Base-by-base conservation (phyloP, 768 basidiomycete genomes). In the Lyophyllum shimeji region DNA sequence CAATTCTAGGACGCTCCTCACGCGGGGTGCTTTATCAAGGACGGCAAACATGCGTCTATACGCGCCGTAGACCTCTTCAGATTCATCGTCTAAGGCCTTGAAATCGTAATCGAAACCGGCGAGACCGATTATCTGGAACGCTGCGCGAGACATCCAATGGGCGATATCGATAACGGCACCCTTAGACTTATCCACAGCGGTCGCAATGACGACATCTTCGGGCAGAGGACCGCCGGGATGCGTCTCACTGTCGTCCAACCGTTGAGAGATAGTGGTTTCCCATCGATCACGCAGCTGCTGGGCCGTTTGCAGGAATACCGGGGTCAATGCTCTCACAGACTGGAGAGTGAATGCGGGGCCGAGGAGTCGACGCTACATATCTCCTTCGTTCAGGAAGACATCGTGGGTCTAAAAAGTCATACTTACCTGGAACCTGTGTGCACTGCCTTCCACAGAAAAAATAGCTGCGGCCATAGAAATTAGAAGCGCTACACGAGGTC, bases 61-160 rank as follows among this genome's bases (percentile, higher is more conserved):
- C 13, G 82, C 80, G 20, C 67, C 50, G 56, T 82, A 82, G 17
- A 81, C 71, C 52, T 72, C 69, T 55, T 81, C 79, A 0, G 76
- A 72, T 61, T 83, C 81, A 49, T 78, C 75, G 46, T 76, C 67
- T 2, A 84, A 62, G 2, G 82, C 71, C 40, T 76, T 69, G 65
- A 84, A 84, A 29, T 76, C 68, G 56, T 83, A 81, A 57, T 80
- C 75, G 34, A 84, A 80, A 5, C 79, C 80, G 5, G 84, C 78
- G 8, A 84, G 70, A 9, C 85, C 86, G 46, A 87, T 84, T 11
- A 85, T 76, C 59, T 88, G 86, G 53, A 88, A 82, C 1, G 84
- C 80, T 0, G 81, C 78, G 24, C 84, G 79, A 12, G 81, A 81
- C n/a, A 85, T 64, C 81, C 83, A 87, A 53, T 79, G 77, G 21